A percentile compares a stretch with the other conserved stretches of the same genome.
Evolutionary conservation across 495 filamentous ascomycete genomes (phyloP).

Genomic region (Margaritispora aquatica): DNA sequence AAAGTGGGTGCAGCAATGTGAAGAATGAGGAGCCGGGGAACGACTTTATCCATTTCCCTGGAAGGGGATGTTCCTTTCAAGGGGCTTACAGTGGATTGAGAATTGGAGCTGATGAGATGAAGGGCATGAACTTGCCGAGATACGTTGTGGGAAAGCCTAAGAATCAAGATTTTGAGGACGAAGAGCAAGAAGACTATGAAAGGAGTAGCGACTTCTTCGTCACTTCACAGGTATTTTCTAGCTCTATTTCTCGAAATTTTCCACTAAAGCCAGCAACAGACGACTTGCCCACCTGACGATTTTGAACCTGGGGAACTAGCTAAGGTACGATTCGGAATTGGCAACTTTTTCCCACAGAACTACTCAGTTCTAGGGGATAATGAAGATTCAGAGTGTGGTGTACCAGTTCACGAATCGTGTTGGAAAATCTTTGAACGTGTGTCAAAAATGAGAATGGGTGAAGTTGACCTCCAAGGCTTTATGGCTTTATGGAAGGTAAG

Average conservation of each 20-base stretch:
- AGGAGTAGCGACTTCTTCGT: background rate
- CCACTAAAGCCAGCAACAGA: background rate
- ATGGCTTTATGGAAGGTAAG: background rate
- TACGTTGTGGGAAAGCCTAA: background rate
- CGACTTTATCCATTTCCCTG: background rate
- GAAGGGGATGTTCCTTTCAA: background rate
- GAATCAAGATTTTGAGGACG: background rate
- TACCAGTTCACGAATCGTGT: background rate
- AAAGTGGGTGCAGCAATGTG: background rate
- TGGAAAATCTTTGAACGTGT: conserved; percentile 3
- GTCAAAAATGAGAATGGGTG: background rate
- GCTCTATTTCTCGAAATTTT: background rate
- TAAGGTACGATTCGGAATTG: background rate
- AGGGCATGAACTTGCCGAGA: background rate
- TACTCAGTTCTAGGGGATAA: background rate
- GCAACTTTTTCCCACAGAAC: background rate
- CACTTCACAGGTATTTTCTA: background rate
- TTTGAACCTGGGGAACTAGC: background rate
- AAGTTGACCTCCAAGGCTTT: background rate
- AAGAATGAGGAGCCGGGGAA: background rate
- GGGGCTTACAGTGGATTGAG: background rate
- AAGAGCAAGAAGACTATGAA: background rate
- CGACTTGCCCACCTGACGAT: background rate
- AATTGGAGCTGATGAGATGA: conserved; percentile 1
- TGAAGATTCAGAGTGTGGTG: background rate